These are phyloP conservation scores for Peniophora sp. DNA, from an alignment of 1,284 basidiomycete species.

Conservation along the genomic window DNA sequence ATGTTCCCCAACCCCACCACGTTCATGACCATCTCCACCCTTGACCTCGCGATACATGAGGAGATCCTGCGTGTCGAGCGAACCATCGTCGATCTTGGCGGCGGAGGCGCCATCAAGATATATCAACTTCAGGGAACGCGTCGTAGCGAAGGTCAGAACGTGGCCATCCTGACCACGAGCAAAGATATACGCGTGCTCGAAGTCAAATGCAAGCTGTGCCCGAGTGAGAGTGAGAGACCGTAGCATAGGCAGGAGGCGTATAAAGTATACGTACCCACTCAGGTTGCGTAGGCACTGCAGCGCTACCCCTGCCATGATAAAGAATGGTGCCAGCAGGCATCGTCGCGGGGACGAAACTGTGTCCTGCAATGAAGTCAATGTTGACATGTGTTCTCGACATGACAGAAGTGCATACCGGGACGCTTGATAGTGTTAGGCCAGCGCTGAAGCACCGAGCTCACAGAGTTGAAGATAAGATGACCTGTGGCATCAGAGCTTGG, in stretches of 20 bases:
- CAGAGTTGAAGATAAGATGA: constrained; percentile 5
- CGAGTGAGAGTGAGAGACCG: too few relatives aligned
- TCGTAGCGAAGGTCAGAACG: constrained; percentile 3
- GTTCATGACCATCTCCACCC: neutral
- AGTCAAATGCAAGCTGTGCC: constrained; percentile 7
- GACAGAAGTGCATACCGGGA: neutral
- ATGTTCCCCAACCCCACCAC: neutral
- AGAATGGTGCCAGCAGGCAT: constrained; percentile 8
- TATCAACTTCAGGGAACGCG: constrained; percentile 3
- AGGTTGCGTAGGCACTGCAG: constrained; percentile 1
- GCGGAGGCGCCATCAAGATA: constrained; percentile 10
- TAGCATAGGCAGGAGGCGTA: too few relatives aligned
- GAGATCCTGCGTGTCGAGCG: constrained; percentile 6
- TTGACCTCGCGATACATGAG: neutral
- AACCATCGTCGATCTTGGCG: constrained; percentile 2
- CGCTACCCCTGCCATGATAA: constrained; percentile 9
- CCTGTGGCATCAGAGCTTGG: neutral
- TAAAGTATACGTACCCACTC: constrained; percentile 5
- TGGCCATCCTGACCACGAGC: neutral
- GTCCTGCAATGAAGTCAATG: constrained; percentile 3
- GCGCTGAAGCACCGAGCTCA: constrained; percentile 1
- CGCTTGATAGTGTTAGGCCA: constrained; percentile 3
- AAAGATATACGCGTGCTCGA: constrained; percentile 10
- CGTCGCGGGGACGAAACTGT: constrained; percentile 5
- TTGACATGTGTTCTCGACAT: neutral